Evolutionary conservation across 768 basidiomycete species (phyloP), one percentile per base, ranked within the genome.

Genomic region (Amanita exitialis): DNA sequence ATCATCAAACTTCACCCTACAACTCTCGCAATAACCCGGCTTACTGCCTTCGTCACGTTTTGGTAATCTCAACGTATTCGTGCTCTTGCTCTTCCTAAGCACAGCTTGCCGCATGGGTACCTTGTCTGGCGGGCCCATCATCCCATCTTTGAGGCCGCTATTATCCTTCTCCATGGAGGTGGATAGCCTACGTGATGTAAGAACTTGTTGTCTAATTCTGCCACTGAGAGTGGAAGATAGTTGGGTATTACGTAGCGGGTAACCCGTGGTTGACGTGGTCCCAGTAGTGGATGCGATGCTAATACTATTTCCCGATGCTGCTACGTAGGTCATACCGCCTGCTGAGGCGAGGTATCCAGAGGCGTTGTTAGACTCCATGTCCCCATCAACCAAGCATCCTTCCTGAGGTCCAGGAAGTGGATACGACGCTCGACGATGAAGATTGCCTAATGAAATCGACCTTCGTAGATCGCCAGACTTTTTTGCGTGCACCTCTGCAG

Each of bases 11-110:
- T 91, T 91, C 51, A 75, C 61, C 35, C 95, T 79, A 65, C 96
- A 99, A 63, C 92, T 94, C 66, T 99, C 96, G 65, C 96, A 99
- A 66, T 97, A 98, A 4, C 96, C 96, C 4, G 94, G 86, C 60
- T 96, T 97, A 55, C 77, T 80, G 15, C 82, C 82, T 68, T 95
- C 91, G 52, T 92, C 88, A 35, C 89, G 80, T 61, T 79, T 83
- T 6, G 86, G 82, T 50, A 87, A 69, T 59, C 76, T 74, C 43
- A 90, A 66, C 1, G 84, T 87, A 61, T 87, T 87, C 47, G 86
- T 90, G 57, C 88, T 91, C 56, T 80, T 79, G 61, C 86, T 86
- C 67, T 87, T 91, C 60, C 79, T 76, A 45, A 92, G 68, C 39
- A 73, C 54, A 34, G 67, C 66, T 18, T 71, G 72, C 38, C 75